A percentile compares a stretch with the other conserved stretches of the same genome.
Conservation (phyloP, 441 rosid genomes). For the Gossypium lobatum region DNA sequence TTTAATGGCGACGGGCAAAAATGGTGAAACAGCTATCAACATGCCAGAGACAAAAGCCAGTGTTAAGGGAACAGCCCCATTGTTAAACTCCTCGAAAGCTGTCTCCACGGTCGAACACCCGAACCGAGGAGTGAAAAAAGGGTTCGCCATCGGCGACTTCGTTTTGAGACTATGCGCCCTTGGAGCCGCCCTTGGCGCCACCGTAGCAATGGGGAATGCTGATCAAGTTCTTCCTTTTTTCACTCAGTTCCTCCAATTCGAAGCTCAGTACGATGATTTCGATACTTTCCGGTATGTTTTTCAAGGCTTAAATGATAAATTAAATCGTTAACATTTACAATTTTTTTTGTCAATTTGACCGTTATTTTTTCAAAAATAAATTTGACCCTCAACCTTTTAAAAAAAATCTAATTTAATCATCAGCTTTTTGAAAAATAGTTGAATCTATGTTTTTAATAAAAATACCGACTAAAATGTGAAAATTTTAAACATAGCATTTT, state of each 20-base stretch:
- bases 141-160: conserved; percentile 59
- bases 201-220: conserved; percentile 60
- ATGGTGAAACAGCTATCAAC: conserved; percentile 14
- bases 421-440: too few relatives aligned
- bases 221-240: conserved; percentile 73
- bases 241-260: conserved; percentile 88
- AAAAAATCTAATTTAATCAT: too few relatives aligned
- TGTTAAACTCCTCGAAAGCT: conserved; percentile 5
- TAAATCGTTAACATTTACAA: too few relatives aligned
- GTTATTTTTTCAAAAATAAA: too few relatives aligned
- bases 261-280: conserved; percentile 55
- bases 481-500: too few relatives aligned
- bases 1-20: conserved; percentile 19
- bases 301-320: too few relatives aligned
- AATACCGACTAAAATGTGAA: too few relatives aligned
- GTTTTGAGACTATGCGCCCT: conserved; percentile 54
- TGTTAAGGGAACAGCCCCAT: conserved; percentile 45
- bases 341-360: too few relatives aligned
- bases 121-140: conserved; percentile 42
- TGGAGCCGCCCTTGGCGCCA: conserved; percentile 53
- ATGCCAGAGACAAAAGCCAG: conserved; percentile 28
- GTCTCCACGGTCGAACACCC: neutral
- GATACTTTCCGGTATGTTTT: neutral
- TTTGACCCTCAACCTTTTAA: too few relatives aligned
- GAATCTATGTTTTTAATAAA: too few relatives aligned